Evolutionary conservation across 202 grass and related monocot genomes (phyloP).

Genomic region (Panicum hallii): DNA sequence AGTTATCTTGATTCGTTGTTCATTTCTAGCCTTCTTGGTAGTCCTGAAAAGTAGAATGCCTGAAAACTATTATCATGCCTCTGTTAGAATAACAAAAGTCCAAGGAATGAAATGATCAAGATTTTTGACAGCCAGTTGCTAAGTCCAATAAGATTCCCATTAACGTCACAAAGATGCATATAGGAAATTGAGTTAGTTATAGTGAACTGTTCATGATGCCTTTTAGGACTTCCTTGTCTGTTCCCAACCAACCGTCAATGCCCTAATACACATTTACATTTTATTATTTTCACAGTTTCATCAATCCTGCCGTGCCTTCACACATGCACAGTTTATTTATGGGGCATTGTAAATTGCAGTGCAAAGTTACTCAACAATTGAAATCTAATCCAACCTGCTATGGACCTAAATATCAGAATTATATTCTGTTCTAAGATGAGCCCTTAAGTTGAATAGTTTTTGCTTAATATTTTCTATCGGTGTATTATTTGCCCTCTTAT

Average conservation of each 20-base stretch:
- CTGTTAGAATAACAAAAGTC: not conserved
- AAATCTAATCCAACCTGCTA: constrained; percentile 1
- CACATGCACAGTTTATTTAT: not conserved
- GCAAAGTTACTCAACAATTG: not conserved
- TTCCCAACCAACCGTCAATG: not conserved
- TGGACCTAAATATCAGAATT: constrained; percentile 7
- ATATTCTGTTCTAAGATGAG: constrained; percentile 20
- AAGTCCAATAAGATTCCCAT: not conserved
- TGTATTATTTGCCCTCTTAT: not conserved
- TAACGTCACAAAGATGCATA: not conserved
- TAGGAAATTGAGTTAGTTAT: not conserved
- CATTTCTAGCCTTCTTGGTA: not conserved
- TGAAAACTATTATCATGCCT: not conserved
- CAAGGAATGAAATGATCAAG: not conserved
- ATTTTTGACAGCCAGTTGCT: constrained; percentile 4
- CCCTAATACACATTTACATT: no score
- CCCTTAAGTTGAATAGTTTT: not conserved
- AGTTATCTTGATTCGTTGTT: not conserved
- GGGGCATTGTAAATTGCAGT: not conserved
- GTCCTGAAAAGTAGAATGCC: not conserved
- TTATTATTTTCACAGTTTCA: not conserved
- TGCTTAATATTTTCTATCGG: not conserved
- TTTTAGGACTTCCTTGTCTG: not conserved
- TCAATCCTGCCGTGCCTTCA: constrained; percentile 2
- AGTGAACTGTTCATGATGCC: not conserved